These are phyloP conservation scores for Raffaelea arxii DNA, from an alignment of 2,329 filamentous ascomycete species.

Conservation along the genomic window DNA sequence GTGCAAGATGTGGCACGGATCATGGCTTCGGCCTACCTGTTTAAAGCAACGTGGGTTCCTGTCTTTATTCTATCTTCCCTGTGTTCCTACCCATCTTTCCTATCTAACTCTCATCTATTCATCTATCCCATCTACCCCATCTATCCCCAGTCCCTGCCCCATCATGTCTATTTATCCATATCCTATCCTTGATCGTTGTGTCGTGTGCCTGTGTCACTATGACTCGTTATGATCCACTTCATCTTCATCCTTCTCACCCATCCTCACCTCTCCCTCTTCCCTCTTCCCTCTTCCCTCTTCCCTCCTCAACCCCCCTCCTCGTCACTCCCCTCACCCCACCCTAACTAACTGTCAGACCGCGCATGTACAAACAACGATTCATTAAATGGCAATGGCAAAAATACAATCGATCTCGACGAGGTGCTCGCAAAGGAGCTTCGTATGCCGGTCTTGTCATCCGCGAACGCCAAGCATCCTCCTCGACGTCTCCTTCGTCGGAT, in stretches of 20 bases:
- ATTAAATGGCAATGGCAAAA: slow-evolving; percentile 2
- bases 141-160: no score
- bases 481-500: no score
- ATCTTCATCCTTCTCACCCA: not conserved
- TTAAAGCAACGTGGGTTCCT: slow-evolving; percentile 1
- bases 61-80: not conserved
- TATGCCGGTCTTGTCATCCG: not conserved
- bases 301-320: no score
- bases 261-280: no score
- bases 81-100: not conserved
- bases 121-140: no score
- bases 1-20: slow-evolving; percentile 1
- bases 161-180: no score
- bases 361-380: slow-evolving; percentile 3
- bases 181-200: no score
- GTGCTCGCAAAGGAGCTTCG: not conserved
- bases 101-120: not conserved
- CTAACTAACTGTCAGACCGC: not conserved
- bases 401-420: not conserved
- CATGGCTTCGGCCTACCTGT: not conserved
- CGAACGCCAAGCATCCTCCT: not conserved
- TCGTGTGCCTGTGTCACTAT: no score
- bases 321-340: no score
- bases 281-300: no score
- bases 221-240: no score